Evolutionary conservation across 345 rosid species (phyloP).

Genomic region (Trapa incisa): DNA sequence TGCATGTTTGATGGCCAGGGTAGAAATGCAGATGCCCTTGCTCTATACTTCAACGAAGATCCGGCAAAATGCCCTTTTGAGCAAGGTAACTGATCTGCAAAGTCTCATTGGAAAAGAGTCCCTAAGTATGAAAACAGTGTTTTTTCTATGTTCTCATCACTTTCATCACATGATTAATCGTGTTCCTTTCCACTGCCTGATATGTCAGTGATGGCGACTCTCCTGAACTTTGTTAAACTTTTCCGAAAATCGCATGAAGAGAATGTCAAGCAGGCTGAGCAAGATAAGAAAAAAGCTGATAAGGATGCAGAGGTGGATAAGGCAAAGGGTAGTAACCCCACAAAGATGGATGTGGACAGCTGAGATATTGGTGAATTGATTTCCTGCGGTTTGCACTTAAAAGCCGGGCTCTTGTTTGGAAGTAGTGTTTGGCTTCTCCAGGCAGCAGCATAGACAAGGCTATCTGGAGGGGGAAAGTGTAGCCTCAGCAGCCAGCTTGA

Average conservation of each 20-base stretch:
- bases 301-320: constrained; percentile 93
- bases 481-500: background rate
- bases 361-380: constrained; percentile 9
- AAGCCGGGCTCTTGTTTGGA: background rate
- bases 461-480: background rate
- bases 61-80: constrained; percentile 93
- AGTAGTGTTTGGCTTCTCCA: background rate
- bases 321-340: constrained; percentile 55
- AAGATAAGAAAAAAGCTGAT: constrained; percentile 80
- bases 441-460: background rate
- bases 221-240: constrained; percentile 68
- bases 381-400: background rate
- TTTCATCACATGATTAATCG: too few species aligned
- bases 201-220: constrained; percentile 72
- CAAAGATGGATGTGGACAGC: constrained; percentile 46
- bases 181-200: background rate
- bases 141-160: background rate
- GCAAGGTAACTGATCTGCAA: constrained; percentile 55
- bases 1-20: constrained; percentile 46
- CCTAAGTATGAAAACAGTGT: background rate
- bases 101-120: background rate
- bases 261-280: constrained; percentile 72
- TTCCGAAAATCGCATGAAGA: constrained; percentile 94
- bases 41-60: constrained; percentile 89
- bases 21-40: constrained; percentile 96